These are phyloP conservation scores for Irpex sp. DNA, from an alignment of 1,284 basidiomycete species.

Conservation along the genomic window DNA sequence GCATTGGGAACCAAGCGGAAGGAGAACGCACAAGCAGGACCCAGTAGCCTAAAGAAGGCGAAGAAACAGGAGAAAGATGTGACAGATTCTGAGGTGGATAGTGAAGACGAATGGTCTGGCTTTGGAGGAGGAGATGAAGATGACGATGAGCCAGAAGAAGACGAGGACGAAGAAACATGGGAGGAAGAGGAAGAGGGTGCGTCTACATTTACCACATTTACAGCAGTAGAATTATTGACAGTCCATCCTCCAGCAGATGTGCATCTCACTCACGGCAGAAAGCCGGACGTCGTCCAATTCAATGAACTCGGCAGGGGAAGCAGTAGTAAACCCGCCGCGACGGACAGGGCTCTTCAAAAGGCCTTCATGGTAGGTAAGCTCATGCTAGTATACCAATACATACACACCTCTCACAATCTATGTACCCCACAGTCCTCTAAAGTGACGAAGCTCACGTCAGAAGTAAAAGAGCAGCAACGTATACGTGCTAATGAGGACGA, in stretches of 20 bases:
- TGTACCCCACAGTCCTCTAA: conserved; percentile 59
- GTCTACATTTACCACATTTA: no score
- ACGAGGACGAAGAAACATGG: neutral
- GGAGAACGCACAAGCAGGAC: conserved; percentile 7
- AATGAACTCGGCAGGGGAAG: conserved; percentile 29
- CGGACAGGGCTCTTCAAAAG: conserved; percentile 42
- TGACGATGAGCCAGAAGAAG: conserved; percentile 16
- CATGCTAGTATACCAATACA: neutral
- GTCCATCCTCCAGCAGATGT: neutral
- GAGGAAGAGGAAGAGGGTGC: neutral
- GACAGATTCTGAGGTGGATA: conserved; percentile 18
- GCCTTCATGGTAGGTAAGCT: conserved; percentile 62
- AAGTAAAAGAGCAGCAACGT: conserved; percentile 20
- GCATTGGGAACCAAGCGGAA: conserved; percentile 18
- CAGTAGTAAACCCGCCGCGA: conserved; percentile 12
- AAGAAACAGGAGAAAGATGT: conserved; percentile 6
- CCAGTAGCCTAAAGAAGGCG: neutral
- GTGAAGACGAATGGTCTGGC: conserved; percentile 36
- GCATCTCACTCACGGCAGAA: neutral
- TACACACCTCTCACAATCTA: no score
- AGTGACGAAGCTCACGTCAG: conserved; percentile 50
- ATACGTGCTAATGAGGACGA: conserved; percentile 26
- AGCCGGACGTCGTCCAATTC: conserved; percentile 54
- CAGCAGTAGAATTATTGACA: neutral
- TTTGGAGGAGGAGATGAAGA: conserved; percentile 13